Evolutionary conservation across 164 flowering plant genomes (phyloP).

Genomic region (Chimonanthus salicifolius): DNA sequence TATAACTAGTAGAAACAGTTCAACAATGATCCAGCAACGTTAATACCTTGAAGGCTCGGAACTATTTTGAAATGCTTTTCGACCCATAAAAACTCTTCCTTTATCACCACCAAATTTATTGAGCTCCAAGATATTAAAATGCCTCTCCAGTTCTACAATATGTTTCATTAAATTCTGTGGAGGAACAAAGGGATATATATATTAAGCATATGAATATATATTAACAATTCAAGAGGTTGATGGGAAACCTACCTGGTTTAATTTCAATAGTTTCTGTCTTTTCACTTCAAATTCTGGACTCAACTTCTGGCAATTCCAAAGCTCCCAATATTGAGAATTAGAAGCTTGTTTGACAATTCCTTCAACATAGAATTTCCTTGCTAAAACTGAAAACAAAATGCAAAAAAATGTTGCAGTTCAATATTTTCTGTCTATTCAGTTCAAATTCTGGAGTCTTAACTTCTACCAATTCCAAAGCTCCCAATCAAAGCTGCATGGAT

Average conservation of each 20-base stretch:
- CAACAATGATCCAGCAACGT: background rate
- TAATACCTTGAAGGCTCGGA: constrained; percentile 57
- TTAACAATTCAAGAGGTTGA: background rate
- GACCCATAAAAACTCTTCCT: constrained; percentile 24
- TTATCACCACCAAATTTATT: constrained; percentile 67
- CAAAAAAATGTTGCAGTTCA: constrained; percentile 13
- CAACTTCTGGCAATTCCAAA: constrained; percentile 81
- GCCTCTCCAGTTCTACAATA: constrained; percentile 75
- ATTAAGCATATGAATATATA: background rate
- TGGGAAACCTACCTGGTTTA: constrained; percentile 48
- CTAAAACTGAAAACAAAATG: constrained; percentile 44
- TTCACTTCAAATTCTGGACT: constrained; percentile 81
- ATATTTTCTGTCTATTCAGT: constrained; percentile 47
- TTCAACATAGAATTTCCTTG: constrained; percentile 65
- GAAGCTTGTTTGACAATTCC: constrained; percentile 77
- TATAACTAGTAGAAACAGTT: no score
- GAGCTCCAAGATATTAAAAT: constrained; percentile 79
- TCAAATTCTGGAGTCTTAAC: constrained; percentile 75
- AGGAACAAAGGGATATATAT: background rate
- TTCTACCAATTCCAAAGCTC: constrained; percentile 78
- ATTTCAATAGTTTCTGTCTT: constrained; percentile 37
- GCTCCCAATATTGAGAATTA: constrained; percentile 72
- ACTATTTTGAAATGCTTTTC: constrained; percentile 29
- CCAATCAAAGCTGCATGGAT: constrained; percentile 30
- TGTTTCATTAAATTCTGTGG: constrained; percentile 68